Percentiles rank a stretch among this genome's conserved stretches.
phyloP scores from a whole-genome alignment of 163 green algal species.

The Coccomyxa subellipsoidea region DNA sequence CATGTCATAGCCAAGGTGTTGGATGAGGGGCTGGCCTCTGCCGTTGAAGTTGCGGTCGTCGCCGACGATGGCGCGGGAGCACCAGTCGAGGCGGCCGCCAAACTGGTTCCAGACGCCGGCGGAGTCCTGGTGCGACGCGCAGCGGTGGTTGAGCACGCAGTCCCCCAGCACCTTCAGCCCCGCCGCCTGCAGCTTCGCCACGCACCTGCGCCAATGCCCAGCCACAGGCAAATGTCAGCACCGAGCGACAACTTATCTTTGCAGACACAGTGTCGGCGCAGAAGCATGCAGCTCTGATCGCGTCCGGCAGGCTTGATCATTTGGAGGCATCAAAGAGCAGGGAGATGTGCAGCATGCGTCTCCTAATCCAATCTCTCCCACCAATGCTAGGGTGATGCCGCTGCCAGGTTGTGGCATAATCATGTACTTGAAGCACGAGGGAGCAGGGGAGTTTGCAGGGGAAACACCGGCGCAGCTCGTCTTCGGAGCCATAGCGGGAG shows the following conservation, averaged over 20 bases:
- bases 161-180: conserved; percentile 63
- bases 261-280: no score
- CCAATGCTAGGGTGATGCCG: not conserved
- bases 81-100: conserved; percentile 57
- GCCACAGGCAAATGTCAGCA: no score
- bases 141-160: conserved; percentile 84
- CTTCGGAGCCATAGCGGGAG: conserved; percentile 62
- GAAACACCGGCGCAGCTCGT: conserved; percentile 39
- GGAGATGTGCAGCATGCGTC: no score
- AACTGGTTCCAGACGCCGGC: conserved; percentile 64
- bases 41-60: conserved; percentile 49
- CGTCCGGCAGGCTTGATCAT: no score
- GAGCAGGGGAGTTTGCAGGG: not conserved
- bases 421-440: not conserved
- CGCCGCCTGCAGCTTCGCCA: conserved; percentile 35
- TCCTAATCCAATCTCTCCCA: no score
- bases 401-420: not conserved
- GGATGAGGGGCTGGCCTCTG: conserved; percentile 29
- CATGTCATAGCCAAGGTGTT: not conserved
- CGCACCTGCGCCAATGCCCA: conserved; percentile 20
- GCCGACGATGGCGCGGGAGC: conserved; percentile 61
- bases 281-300: no score
- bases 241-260: no score
- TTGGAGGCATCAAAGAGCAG: no score
- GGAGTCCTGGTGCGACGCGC: conserved; percentile 43